These are phyloP conservation scores for Alternaria ethzedia DNA, from an alignment of 2,329 filamentous ascomycete species.

Conservation along the genomic window DNA sequence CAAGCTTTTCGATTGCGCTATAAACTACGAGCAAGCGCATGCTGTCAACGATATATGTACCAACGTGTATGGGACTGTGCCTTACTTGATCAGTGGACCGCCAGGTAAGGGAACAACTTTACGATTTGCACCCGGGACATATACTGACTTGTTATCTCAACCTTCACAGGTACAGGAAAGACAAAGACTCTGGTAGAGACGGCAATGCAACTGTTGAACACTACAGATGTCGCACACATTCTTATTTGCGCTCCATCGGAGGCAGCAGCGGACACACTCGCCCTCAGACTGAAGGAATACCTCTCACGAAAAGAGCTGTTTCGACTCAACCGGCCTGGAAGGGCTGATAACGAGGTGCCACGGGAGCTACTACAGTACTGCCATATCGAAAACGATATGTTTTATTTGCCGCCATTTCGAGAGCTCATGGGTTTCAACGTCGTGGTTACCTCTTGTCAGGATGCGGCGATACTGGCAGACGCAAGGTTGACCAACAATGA, in stretches of 20 bases:
- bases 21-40: slow-evolving; percentile 58
- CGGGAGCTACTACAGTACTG: slow-evolving; percentile 48
- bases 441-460: slow-evolving; percentile 52
- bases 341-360: slow-evolving; percentile 53
- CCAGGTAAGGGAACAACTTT: slow-evolving; percentile 59
- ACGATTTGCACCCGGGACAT: background rate
- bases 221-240: slow-evolving; percentile 39
- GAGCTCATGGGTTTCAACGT: slow-evolving; percentile 51
- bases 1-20: slow-evolving; percentile 47
- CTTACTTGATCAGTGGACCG: slow-evolving; percentile 57
- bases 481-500: slow-evolving; percentile 54
- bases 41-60: slow-evolving; percentile 52
- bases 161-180: slow-evolving; percentile 55
- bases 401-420: slow-evolving; percentile 50
- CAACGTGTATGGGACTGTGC: slow-evolving; percentile 53
- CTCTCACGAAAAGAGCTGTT: slow-evolving; percentile 49
- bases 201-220: slow-evolving; percentile 44
- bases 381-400: slow-evolving; percentile 50
- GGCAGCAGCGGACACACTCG: slow-evolving; percentile 54
- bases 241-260: slow-evolving; percentile 56
- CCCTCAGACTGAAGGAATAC: slow-evolving; percentile 47
- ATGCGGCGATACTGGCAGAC: slow-evolving; percentile 51
- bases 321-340: slow-evolving; percentile 50
- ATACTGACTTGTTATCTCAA: background rate
- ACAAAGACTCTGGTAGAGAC: slow-evolving; percentile 59